Percentiles rank a stretch among this genome's conserved stretches.
These are phyloP conservation scores for Zangia roseola DNA, from an alignment of 768 basidiomycete species.

Conservation along the genomic window DNA sequence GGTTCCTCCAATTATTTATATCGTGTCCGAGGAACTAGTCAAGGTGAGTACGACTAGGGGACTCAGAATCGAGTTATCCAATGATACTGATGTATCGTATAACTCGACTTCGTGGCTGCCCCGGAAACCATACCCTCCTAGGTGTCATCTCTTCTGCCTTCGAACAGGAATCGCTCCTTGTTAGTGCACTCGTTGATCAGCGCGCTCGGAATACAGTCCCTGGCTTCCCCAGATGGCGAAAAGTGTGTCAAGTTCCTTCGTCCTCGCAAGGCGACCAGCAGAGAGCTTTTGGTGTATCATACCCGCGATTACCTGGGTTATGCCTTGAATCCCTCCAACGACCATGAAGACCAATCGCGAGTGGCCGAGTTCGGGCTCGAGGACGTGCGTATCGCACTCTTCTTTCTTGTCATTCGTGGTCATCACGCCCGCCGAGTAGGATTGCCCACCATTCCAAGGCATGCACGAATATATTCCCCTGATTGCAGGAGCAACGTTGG, in stretches of 20 bases:
- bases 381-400: conserved; percentile 41
- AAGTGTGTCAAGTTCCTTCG: conserved; percentile 45
- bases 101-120: background rate
- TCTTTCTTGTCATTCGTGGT: background rate
- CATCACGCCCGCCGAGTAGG: conserved; percentile 42
- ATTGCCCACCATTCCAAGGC: conserved; percentile 76
- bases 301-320: conserved; percentile 67
- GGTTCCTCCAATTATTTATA: conserved; percentile 38
- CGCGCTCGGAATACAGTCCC: conserved; percentile 47
- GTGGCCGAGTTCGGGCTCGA: conserved; percentile 54
- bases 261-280: conserved; percentile 51
- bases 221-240: conserved; percentile 20
- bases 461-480: conserved; percentile 67
- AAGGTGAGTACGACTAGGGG: conserved; percentile 36
- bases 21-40: conserved; percentile 57
- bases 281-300: conserved; percentile 68
- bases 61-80: background rate
- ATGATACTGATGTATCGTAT: no score
- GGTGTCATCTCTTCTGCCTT: conserved; percentile 60
- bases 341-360: conserved; percentile 21
- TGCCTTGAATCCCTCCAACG: conserved; percentile 40
- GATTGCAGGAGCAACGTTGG: conserved; percentile 76
- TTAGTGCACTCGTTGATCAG: conserved; percentile 64
- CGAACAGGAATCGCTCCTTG: conserved; percentile 63
- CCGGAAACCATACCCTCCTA: conserved; percentile 13